Percentiles rank a stretch among this genome's conserved stretches.
Evolutionary conservation across 1,139 yeast genomes (phyloP).

Genomic region (Wickerhamomyces sp.): DNA sequence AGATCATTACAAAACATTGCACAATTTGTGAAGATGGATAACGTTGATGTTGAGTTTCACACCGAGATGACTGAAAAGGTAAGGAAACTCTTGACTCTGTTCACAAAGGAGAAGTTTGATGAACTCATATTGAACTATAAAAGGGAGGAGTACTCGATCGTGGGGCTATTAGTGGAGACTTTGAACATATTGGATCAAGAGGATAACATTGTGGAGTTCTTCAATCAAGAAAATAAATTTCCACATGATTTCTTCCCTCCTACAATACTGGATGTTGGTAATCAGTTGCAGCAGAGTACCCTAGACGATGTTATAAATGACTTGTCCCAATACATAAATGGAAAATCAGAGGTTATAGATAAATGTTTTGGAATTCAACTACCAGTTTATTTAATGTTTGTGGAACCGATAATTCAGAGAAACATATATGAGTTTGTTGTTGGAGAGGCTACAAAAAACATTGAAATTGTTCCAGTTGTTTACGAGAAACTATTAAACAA

Average conservation of each 20-base stretch:
- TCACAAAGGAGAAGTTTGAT: slow-evolving; percentile 16
- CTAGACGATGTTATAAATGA: slow-evolving; percentile 21
- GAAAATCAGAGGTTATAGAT: slow-evolving; percentile 29
- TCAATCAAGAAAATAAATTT: slow-evolving; percentile 40
- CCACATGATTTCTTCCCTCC: slow-evolving; percentile 29
- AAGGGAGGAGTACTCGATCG: slow-evolving; percentile 39
- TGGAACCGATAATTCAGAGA: slow-evolving; percentile 27
- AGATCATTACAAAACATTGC: slow-evolving; percentile 13
- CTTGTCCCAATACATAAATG: slow-evolving; percentile 25
- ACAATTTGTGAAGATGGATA: slow-evolving; percentile 17
- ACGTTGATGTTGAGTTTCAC: slow-evolving; percentile 14
- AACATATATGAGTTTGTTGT: slow-evolving; percentile 46
- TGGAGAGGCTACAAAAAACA: slow-evolving; percentile 48
- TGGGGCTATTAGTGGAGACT: slow-evolving; percentile 32
- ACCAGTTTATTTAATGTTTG: slow-evolving; percentile 30
- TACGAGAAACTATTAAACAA: slow-evolving; percentile 22
- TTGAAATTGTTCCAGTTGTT: slow-evolving; percentile 28
- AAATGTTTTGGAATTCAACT: slow-evolving; percentile 28
- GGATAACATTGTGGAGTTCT: slow-evolving; percentile 41
- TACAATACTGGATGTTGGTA: slow-evolving; percentile 24
- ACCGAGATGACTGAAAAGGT: slow-evolving; percentile 7
- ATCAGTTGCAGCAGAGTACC: slow-evolving; percentile 26
- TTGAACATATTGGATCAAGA: slow-evolving; percentile 35
- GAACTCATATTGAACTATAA: slow-evolving; percentile 66
- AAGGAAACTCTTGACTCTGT: slow-evolving; percentile 8